phyloP scores from a whole-genome alignment of 768 basidiomycete species.

The Macrolepiota dolichaula region DNA sequence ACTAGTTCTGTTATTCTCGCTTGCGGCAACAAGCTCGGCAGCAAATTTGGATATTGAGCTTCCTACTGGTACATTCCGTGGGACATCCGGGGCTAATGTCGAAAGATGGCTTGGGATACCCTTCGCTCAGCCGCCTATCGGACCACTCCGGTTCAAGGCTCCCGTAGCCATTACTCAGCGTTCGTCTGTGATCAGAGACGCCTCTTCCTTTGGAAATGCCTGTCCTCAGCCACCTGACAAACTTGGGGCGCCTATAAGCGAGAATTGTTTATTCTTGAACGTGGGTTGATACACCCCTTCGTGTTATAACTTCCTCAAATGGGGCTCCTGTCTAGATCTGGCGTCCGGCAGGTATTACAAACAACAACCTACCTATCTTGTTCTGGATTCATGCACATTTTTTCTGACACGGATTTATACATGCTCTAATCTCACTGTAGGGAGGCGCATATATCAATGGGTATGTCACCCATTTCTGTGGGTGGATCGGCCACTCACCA shows the following conservation, averaged over 20 bases:
- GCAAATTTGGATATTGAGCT: constrained; percentile 33
- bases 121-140: constrained; percentile 55
- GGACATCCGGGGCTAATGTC: constrained; percentile 36
- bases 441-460: constrained; percentile 48
- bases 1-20: background rate
- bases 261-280: constrained; percentile 57
- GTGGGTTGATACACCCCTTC: constrained; percentile 22
- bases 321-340: constrained; percentile 26
- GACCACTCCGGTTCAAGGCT: constrained; percentile 52
- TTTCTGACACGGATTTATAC: background rate
- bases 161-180: constrained; percentile 40
- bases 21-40: constrained; percentile 11
- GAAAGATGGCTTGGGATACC: constrained; percentile 63
- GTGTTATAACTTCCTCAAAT: background rate
- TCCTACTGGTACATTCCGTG: constrained; percentile 44
- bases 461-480: constrained; percentile 20
- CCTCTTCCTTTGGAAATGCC: constrained; percentile 49
- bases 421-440: constrained; percentile 21
- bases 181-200: constrained; percentile 31
- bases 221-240: constrained; percentile 46
- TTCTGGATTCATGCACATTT: constrained; percentile 32
- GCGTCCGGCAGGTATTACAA: constrained; percentile 24
- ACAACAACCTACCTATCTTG: constrained; percentile 35
- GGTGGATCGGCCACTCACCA: background rate
- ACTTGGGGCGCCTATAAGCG: constrained; percentile 43